Conservation (phyloP, 495 filamentous ascomycete genomes). For the Delitschia confertaspora region DNA sequence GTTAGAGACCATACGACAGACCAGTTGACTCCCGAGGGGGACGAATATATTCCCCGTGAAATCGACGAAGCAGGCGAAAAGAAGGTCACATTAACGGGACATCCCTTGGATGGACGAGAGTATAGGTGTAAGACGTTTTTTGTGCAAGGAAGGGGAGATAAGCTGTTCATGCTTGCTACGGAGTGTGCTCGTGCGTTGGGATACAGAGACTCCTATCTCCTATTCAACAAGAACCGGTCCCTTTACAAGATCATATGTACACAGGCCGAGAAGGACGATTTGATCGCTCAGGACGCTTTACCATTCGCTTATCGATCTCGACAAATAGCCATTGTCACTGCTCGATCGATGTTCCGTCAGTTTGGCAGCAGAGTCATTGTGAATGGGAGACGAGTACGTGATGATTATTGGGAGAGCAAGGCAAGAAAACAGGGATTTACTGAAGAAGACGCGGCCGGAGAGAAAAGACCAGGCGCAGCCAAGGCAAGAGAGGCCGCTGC, state of each 20-base stretch:
- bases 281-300: slow-evolving; percentile 88
- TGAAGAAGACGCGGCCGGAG: slow-evolving; percentile 89
- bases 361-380: slow-evolving; percentile 94
- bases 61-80: slow-evolving; percentile 87
- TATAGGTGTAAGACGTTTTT: slow-evolving; percentile 91
- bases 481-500: slow-evolving; percentile 79
- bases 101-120: slow-evolving; percentile 70
- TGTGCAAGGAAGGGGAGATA: slow-evolving; percentile 80
- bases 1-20: slow-evolving; percentile 97
- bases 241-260: slow-evolving; percentile 97
- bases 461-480: slow-evolving; percentile 87
- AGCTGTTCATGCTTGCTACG: slow-evolving; percentile 97
- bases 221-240: slow-evolving; percentile 99
- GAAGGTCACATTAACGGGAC: slow-evolving; percentile 79
- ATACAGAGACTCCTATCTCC: slow-evolving; percentile 92
- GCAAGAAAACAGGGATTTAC: slow-evolving; percentile 97
- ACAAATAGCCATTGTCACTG: slow-evolving; percentile 97
- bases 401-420: slow-evolving; percentile 98
- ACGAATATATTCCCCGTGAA: slow-evolving; percentile 93
- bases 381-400: slow-evolving; percentile 79
- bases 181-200: slow-evolving; percentile 92
- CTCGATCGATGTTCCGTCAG: slow-evolving; percentile 98
- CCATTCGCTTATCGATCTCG: slow-evolving; percentile 97
- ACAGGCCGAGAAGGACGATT: slow-evolving; percentile 90
- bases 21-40: slow-evolving; percentile 81